A percentile compares a stretch with the other conserved stretches of the same genome.
Evolutionary conservation across 2,329 filamentous ascomycete species (phyloP).

Genomic region (Xylaria sp.): DNA sequence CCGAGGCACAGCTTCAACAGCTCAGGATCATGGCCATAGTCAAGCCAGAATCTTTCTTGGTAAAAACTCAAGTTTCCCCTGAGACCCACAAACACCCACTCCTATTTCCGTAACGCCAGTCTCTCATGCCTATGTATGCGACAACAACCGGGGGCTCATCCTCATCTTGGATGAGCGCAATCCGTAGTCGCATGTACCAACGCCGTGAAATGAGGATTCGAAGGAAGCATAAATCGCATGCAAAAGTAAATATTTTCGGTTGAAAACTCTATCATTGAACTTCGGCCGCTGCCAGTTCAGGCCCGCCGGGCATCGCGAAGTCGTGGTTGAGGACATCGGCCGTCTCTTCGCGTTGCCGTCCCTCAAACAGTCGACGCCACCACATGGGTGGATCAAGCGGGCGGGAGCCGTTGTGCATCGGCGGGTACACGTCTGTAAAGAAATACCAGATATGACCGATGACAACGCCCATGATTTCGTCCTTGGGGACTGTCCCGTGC

Average conservation of each 20-base stretch:
- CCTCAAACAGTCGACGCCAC: slow-evolving; percentile 82
- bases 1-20: neutral
- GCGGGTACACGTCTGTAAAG: slow-evolving; percentile 93
- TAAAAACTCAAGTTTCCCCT: too few species aligned
- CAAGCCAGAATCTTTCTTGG: neutral
- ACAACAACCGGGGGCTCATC: slow-evolving; percentile 3
- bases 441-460: slow-evolving; percentile 98
- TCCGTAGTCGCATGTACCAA: slow-evolving; percentile 18
- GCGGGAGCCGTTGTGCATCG: slow-evolving; percentile 75
- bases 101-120: slow-evolving; percentile 14
- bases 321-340: slow-evolving; percentile 56
- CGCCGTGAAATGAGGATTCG: slow-evolving; percentile 24
- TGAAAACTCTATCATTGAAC: slow-evolving; percentile 25
- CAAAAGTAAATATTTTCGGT: slow-evolving; percentile 3
- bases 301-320: slow-evolving; percentile 52
- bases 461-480: slow-evolving; percentile 91
- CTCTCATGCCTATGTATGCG: slow-evolving; percentile 5
- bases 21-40: neutral
- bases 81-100: neutral
- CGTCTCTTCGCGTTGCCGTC: slow-evolving; percentile 44
- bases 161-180: neutral
- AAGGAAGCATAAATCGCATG: slow-evolving; percentile 17
- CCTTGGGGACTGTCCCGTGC: slow-evolving; percentile 84
- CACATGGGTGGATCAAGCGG: slow-evolving; percentile 85
- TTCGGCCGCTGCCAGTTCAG: slow-evolving; percentile 53